Base-by-base conservation (phyloP, 805 yeast species). In the Pichia heedii region DNA sequence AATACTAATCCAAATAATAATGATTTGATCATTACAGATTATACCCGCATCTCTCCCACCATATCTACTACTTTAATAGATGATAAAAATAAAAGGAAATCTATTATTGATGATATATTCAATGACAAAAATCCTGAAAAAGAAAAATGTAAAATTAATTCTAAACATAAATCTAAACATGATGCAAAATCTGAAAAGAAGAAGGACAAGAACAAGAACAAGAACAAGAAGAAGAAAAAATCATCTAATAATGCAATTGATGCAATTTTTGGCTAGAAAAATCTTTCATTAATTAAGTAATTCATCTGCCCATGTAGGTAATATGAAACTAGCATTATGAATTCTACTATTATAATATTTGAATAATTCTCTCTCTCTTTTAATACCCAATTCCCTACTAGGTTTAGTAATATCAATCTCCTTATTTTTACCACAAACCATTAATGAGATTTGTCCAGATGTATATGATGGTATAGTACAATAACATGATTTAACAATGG, bases 381-480 rank as follows among this genome's bases (percentile, higher is more conserved):
- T 71, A 3, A 61, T 50, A 7, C 71, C 51, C 42, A 72, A 56
- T 22, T 50, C 54, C 52, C 89, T 74, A 24, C 61, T 46, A 9
- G 95, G 90, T 29, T 47, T 61, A 20, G 62, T 62, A 43, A 84
- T 66, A 49, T 70, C 60, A 20, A 69, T 65, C 0, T 57, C 35
- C 1, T 65, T 51, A 54, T 80, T 74, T 56, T 79, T 81, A 35
- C 81, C 71, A 48, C 90, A 84, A 20, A 84, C 74, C 60, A 86
- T 70, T 44, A 86, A 68, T 1, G 95, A 95, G 50, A 86, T 71
- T 62, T 85, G 95, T 15, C 96, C 96, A 8, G 90, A 81, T 3
- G 96, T 85, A 62, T 86, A 86, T 13, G 86, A 77, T 33, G 96
- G 96, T 62, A 86, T 86, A 53, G 85, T 81, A 48, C 90, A 81